Percentiles rank a stretch among this genome's conserved stretches.
Evolutionary conservation across 805 yeast species (phyloP).

Genomic region (Lipomyces orientalis): DNA sequence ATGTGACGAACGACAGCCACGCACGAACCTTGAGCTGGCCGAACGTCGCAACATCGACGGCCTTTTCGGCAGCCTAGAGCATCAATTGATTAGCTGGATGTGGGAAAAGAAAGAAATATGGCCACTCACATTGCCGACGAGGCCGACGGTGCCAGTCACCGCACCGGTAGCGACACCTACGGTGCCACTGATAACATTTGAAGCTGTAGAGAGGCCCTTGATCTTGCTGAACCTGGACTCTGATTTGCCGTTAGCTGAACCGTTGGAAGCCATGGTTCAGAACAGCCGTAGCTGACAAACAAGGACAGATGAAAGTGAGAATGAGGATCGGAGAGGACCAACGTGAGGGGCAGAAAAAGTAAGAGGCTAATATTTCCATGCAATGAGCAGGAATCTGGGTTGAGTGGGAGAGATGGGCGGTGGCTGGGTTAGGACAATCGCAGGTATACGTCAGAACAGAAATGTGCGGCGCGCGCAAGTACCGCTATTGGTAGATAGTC

Average conservation of each 20-base stretch:
- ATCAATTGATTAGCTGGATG: background rate
- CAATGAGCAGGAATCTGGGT: no score
- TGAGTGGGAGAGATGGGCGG: no score
- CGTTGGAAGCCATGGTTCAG: constrained; percentile 15
- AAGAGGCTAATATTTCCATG: background rate
- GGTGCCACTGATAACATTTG: constrained; percentile 24
- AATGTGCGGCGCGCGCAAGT: no score
- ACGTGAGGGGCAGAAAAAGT: background rate
- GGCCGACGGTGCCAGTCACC: constrained; percentile 7
- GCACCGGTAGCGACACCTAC: constrained; percentile 25
- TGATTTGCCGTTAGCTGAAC: constrained; percentile 10
- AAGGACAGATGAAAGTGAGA: background rate
- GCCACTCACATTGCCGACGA: constrained; percentile 15
- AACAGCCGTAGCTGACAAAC: background rate
- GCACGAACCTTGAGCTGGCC: constrained; percentile 22
- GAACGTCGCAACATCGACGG: constrained; percentile 28
- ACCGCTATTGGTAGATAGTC: no score
- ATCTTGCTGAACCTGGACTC: constrained; percentile 20
- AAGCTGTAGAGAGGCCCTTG: constrained; percentile 20
- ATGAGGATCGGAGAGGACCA: background rate
- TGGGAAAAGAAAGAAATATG: background rate
- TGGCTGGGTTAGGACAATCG: no score
- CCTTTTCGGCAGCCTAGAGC: constrained; percentile 32
- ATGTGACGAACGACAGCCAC: background rate
- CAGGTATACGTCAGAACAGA: no score